phyloP scores from a whole-genome alignment of 2,329 filamentous ascomycete genomes.

The Diaporthe sp. region DNA sequence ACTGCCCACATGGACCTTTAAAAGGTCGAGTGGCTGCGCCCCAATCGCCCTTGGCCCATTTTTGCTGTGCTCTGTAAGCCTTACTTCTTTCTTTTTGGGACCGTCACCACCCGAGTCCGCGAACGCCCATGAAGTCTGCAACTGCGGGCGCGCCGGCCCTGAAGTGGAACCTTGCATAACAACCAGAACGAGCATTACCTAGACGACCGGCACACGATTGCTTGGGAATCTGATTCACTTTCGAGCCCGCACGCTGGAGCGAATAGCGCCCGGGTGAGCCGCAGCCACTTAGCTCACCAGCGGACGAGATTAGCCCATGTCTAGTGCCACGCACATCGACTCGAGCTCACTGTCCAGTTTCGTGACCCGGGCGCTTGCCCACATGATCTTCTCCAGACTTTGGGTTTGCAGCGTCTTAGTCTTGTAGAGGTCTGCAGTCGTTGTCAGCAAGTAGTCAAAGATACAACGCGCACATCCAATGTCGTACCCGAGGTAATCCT shows the following conservation, averaged over 20 bases:
- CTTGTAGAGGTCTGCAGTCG: slow-evolving; percentile 29
- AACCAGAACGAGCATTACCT: slow-evolving; percentile 3
- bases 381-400: not conserved
- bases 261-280: not conserved
- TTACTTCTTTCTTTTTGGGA: not conserved
- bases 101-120: not conserved
- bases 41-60: not conserved
- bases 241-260: not conserved
- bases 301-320: not conserved
- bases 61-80: slow-evolving; percentile 17
- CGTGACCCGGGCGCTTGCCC: not conserved
- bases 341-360: not conserved
- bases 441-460: not conserved
- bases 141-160: not conserved
- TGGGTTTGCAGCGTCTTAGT: slow-evolving; percentile 9
- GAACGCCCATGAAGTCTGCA: not conserved
- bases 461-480: not conserved
- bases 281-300: not conserved
- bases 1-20: not conserved
- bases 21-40: not conserved
- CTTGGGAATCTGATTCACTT: not conserved
- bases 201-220: not conserved
- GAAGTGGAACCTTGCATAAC: not conserved
- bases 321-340: not conserved
- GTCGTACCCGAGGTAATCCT: slow-evolving; percentile 74